Percentiles rank a stretch among this genome's conserved stretches.
phyloP scores from a whole-genome alignment of 306 rosid species.

The Mimosa pudica region DNA sequence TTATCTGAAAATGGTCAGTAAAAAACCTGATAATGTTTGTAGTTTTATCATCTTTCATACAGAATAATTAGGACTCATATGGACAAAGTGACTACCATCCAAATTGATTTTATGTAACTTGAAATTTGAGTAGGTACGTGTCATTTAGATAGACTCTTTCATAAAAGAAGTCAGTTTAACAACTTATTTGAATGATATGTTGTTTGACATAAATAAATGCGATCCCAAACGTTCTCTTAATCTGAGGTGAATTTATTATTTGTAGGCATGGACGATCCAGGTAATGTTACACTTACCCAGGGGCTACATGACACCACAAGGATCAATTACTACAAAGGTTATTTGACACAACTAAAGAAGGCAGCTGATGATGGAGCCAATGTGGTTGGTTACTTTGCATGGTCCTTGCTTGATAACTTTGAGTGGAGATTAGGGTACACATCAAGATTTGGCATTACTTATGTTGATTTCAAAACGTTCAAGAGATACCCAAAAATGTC shows the following conservation, averaged over 20 bases:
- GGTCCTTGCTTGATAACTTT: conserved; percentile 93
- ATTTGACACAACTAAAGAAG: conserved; percentile 70
- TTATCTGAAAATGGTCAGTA: conserved; percentile 82
- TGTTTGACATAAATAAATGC: not conserved
- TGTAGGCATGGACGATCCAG: conserved; percentile 89
- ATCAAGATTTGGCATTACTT: conserved; percentile 89
- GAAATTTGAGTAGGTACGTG: too few species aligned
- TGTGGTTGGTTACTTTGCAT: conserved; percentile 78
- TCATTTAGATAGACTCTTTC: too few species aligned
- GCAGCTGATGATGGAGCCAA: conserved; percentile 81
- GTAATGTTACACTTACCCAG: conserved; percentile 54
- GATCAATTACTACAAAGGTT: conserved; percentile 67
- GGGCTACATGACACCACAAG: conserved; percentile 76
- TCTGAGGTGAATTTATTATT: not conserved
- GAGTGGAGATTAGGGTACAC: conserved; percentile 95
- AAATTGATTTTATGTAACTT: too few species aligned
- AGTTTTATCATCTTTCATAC: not conserved
- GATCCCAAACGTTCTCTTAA: not conserved
- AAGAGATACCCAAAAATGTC: conserved; percentile 90
- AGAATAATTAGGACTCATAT: not conserved
- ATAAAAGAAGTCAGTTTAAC: too few species aligned
- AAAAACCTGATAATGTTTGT: not conserved
- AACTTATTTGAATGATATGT: too few species aligned
- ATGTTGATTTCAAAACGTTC: conserved; percentile 76
- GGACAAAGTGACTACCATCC: not conserved